Percentiles rank a stretch among this genome's conserved stretches.
Evolutionary conservation across 306 rosid species (phyloP).

Genomic region (Vigna unguiculata): DNA sequence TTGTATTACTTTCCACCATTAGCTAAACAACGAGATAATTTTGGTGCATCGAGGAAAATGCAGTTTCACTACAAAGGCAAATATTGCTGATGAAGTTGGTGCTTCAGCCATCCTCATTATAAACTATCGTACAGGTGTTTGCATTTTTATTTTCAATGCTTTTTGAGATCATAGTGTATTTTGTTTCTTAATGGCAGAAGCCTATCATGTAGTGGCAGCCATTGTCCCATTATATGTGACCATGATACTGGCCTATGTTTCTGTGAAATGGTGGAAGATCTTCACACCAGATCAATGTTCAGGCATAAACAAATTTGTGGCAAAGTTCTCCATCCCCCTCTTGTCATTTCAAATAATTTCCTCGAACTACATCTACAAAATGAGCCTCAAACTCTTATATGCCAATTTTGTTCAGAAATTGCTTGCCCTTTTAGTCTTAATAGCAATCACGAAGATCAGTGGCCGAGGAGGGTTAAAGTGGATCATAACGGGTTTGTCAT

Average conservation of each 20-base stretch:
- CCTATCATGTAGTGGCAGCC: constrained; percentile 71
- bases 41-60: constrained; percentile 95
- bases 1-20: constrained; percentile 53
- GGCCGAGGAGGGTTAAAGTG: constrained; percentile 66
- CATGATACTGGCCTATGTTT: constrained; percentile 78
- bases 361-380: constrained; percentile 71
- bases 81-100: constrained; percentile 76
- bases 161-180: constrained; percentile 22
- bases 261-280: constrained; percentile 89
- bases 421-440: constrained; percentile 58
- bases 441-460: constrained; percentile 58
- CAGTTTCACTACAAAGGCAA: constrained; percentile 95
- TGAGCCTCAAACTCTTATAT: constrained; percentile 70
- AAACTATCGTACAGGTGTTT: constrained; percentile 78
- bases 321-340: constrained; percentile 90
- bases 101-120: constrained; percentile 96
- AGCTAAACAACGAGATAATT: constrained; percentile 82
- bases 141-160: constrained; percentile 20
- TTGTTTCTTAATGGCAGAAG: constrained; percentile 49
- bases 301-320: constrained; percentile 93
- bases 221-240: constrained; percentile 82
- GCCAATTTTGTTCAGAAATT: constrained; percentile 77
- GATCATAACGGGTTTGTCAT: constrained; percentile 76
- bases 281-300: constrained; percentile 95
- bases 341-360: constrained; percentile 84